Evolutionary conservation across 116 monocot genomes (phyloP).

Genomic region (Zostera marina): DNA sequence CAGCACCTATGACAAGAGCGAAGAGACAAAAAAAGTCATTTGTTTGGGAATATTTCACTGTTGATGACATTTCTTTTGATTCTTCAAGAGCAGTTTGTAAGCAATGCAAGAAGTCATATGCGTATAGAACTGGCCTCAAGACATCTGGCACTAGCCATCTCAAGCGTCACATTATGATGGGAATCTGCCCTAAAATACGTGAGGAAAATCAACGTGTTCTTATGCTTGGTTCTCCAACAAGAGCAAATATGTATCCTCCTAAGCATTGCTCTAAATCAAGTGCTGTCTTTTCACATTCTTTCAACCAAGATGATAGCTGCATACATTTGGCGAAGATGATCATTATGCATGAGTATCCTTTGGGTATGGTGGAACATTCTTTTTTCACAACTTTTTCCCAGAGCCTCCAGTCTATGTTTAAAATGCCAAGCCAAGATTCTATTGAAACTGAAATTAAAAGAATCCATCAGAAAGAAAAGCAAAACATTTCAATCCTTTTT

Average conservation of each 20-base stretch:
- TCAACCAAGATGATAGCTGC: constrained; percentile 68
- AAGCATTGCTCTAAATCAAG: constrained; percentile 58
- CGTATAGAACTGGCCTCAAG: constrained; percentile 85
- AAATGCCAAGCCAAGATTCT: constrained; percentile 26
- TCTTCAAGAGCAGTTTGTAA: constrained; percentile 77
- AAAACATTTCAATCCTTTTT: constrained; percentile 36
- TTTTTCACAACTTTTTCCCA: constrained; percentile 56
- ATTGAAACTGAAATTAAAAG: constrained; percentile 50
- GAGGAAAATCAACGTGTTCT: constrained; percentile 47
- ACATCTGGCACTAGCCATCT: constrained; percentile 97
- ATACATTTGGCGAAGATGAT: constrained; percentile 82
- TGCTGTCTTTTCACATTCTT: constrained; percentile 24
- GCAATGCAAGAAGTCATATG: constrained; percentile 91
- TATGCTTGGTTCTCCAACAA: constrained; percentile 16
- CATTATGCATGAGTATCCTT: constrained; percentile 79
- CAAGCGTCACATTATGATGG: constrained; percentile 76
- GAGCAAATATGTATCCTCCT: constrained; percentile 31
- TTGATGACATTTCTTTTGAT: constrained; percentile 53
- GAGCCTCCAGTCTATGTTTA: constrained; percentile 79
- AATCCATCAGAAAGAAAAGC: constrained; percentile 70
- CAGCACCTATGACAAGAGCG: constrained; percentile 17
- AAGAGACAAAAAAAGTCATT: constrained; percentile 73
- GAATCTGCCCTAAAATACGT: constrained; percentile 63
- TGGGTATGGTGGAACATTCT: constrained; percentile 70
- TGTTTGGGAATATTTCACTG: constrained; percentile 93